These are phyloP conservation scores for Pseudopediastrum boryanum DNA, from an alignment of 139 green algal genomes.

Conservation along the genomic window DNA sequence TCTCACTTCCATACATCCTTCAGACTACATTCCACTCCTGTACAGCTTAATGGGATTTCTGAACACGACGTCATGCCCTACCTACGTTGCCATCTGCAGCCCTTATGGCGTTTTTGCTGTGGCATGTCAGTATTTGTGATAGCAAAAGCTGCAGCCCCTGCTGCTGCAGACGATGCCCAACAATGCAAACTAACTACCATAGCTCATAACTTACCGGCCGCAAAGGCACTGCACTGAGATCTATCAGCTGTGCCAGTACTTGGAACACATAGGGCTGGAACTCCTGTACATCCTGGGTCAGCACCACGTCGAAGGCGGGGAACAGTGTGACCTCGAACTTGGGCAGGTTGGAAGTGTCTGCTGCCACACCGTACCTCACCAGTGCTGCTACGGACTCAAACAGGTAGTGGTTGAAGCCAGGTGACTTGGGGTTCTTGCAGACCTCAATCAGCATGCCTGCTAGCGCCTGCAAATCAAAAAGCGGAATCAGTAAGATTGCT, in stretches of 20 bases:
- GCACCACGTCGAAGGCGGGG: slow-evolving; percentile 92
- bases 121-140: no score
- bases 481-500: no score
- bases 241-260: slow-evolving; percentile 91
- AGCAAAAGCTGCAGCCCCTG: no score
- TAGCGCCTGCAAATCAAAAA: slow-evolving; percentile 60
- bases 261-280: slow-evolving; percentile 94
- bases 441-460: slow-evolving; percentile 77
- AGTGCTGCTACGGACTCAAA: slow-evolving; percentile 96
- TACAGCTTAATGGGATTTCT: no score
- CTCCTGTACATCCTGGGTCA: slow-evolving; percentile 87
- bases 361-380: slow-evolving; percentile 59
- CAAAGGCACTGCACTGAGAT: slow-evolving; percentile 72
- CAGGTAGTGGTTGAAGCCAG: slow-evolving; percentile 98
- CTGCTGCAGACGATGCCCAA: background rate
- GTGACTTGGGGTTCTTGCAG: slow-evolving; percentile 93
- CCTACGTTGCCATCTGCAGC: no score
- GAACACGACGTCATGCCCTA: no score
- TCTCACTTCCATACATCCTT: no score
- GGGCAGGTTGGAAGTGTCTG: slow-evolving; percentile 54
- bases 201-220: slow-evolving; percentile 34
- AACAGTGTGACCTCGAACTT: slow-evolving; percentile 88
- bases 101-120: no score
- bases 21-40: no score
- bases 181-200: background rate